Evolutionary conservation across 108 stramenopile species (phyloP), one percentile per base, ranked within the genome.

Genomic region (Cyclostephanos invisitatus): DNA sequence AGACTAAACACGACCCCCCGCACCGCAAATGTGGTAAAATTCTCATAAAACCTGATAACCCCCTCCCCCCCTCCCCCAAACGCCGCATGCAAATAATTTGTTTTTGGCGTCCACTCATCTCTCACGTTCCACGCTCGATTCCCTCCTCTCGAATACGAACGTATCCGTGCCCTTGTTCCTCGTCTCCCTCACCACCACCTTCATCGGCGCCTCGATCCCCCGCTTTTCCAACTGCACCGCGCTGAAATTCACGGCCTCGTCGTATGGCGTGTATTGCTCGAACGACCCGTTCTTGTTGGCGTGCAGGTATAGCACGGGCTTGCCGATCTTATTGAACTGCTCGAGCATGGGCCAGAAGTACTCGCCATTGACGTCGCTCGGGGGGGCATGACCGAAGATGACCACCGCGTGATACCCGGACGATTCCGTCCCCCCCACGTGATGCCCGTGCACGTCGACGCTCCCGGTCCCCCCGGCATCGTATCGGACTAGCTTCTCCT

Each of bases 261-360:
- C 66, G 53, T 71, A 81, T 2, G 80, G 80, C 28, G 51, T 63
- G 68, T 81, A 81, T 38, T 56, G 40, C 46, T 81, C 51, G 62
- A 66, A 81, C 27, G 64, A 44, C 6, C 80, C 80, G 20, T 69
- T 62, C 22, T 62, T 24, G 58, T 89, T 85, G 54, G 89, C 84
- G 72, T 94, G 92, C 25, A 94, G 35, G 63, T 94, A 94, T 8
- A 85, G 56, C 18, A 87, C 76, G 1, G 92, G 89, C 67, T 73
- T 81, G 21, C 63, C 51, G 2, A 81, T 47, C 24, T 65, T 47
- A 32, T 78, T 63, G 29, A 81, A 56, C 21, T 74, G 65, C 27
- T 72, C 82, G 53, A 89, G 49, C 12, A 76, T 58, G 2, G 81
- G 75, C 58, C 77, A 80, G 69, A 91, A 94, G 46, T 75, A 75